Evolutionary conservation across 2,329 filamentous ascomycete genomes (phyloP), one percentile per base, ranked within the genome.

Genomic region (Didymella pomorum): DNA sequence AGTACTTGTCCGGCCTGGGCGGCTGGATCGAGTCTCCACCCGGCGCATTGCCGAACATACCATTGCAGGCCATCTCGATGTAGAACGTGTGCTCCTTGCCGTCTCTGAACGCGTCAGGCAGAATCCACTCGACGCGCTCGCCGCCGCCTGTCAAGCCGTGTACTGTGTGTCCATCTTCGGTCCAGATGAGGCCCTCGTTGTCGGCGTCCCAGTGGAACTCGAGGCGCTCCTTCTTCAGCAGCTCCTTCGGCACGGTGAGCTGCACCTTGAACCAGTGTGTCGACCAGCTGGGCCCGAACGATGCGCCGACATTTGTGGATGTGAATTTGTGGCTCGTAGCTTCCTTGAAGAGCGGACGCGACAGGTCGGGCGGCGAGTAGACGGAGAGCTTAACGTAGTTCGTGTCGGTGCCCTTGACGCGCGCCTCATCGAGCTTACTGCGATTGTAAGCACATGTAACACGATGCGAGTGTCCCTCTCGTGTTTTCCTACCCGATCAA

Each of bases 41-140:
- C 0, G 89, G 84, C 0, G 93, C 90, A 75, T 97, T 97, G 68
- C 95, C 95, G 79, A 98, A 98, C 93, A 98, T 98, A 77, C 89
- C 89, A 76, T 99, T 99, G 80, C 95, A 98, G 20, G 95, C 95
- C 91, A 98, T 97, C 80, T 99, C 95, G 64, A 99, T 89, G 77
- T 97, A 99, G 70, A 99, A 91, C 18, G 84, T 87, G 76, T 98
- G 93, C 70, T 93, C 86, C 74, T 94, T 88, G 52, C 92, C 93
- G 75, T 97, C 91, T 61, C 91, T 86, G 79, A 91, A 97, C 16
- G 82, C 82, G 49, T 91, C 82, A 9, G 95, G 94, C 43, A 99
- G 83, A 59, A 97, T 87, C 93, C 94, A 99, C 78, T 98, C 93
- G 16, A 89, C 85, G 52, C 95, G 86, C 72, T 99, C 95, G 39